Percentiles rank a stretch among this genome's conserved stretches.
These are phyloP conservation scores for Elsinoe perseae DNA, from an alignment of 2,329 filamentous ascomycete species.

Conservation along the genomic window DNA sequence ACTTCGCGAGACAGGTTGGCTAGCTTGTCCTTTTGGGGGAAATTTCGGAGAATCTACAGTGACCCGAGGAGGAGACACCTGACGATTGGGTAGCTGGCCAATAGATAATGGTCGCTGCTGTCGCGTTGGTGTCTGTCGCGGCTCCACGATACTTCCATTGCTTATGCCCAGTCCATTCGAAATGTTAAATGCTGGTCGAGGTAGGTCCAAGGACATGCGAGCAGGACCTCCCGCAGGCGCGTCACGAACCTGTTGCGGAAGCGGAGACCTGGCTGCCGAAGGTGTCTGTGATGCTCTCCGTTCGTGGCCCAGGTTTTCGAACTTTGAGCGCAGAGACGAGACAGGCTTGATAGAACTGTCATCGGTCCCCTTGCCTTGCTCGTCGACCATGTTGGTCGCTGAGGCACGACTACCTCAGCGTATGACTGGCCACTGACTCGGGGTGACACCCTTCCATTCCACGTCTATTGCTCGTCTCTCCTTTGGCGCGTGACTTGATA, in stretches of 20 bases:
- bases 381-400: conserved; percentile 20
- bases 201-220: conserved; percentile 36
- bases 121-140: conserved; percentile 30
- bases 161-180: conserved; percentile 1
- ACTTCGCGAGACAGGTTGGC: conserved; percentile 11
- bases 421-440: conserved; percentile 3
- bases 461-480: background rate
- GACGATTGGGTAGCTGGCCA: conserved; percentile 35
- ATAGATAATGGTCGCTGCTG: conserved; percentile 42
- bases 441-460: conserved; percentile 3
- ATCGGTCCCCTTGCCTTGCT: conserved; percentile 55
- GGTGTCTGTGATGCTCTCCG: conserved; percentile 19
- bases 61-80: conserved; percentile 56
- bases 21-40: conserved; percentile 45
- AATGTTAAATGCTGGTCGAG: conserved; percentile 23
- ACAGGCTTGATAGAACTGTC: conserved; percentile 74
- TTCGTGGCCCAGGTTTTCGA: conserved; percentile 59
- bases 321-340: conserved; percentile 71
- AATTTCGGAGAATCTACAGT: conserved; percentile 63
- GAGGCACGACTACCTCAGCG: background rate
- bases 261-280: background rate
- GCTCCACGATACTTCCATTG: background rate
- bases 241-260: background rate
- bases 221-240: conserved; percentile 2
- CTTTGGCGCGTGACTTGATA: background rate